phyloP scores from a whole-genome alignment of 2,329 filamentous ascomycete genomes.

The Neopestalotiopsis sp. region DNA sequence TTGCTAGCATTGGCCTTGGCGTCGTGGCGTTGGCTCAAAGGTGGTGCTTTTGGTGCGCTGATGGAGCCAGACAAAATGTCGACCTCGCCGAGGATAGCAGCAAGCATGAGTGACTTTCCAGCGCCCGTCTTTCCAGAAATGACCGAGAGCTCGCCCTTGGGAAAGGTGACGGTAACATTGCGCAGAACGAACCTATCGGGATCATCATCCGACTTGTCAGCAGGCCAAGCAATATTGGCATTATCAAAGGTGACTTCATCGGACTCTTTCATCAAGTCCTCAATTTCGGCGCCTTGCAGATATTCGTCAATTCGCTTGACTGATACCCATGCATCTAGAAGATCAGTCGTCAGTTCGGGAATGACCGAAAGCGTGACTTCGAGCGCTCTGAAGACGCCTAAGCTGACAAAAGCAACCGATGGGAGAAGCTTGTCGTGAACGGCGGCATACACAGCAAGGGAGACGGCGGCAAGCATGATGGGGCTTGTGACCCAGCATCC shows the following conservation, averaged over 20 bases:
- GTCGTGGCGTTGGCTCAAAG: constrained; percentile 63
- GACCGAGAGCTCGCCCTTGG: constrained; percentile 71
- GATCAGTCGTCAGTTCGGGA: constrained; percentile 74
- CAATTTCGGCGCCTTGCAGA: constrained; percentile 69
- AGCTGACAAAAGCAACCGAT: constrained; percentile 79
- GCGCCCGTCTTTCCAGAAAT: constrained; percentile 80
- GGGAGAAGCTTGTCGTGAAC: constrained; percentile 68
- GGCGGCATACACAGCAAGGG: constrained; percentile 71
- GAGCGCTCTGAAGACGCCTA: constrained; percentile 76
- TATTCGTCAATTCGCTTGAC: constrained; percentile 75
- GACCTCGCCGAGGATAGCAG: constrained; percentile 76
- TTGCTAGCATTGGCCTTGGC: constrained; percentile 64
- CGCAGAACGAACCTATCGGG: constrained; percentile 69
- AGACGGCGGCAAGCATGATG: constrained; percentile 73
- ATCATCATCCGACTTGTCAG: constrained; percentile 63
- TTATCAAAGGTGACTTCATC: constrained; percentile 69
- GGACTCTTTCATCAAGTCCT: constrained; percentile 57
- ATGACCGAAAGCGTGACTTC: constrained; percentile 74
- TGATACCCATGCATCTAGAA: constrained; percentile 76
- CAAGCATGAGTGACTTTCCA: constrained; percentile 78
- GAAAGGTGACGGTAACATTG: constrained; percentile 70
- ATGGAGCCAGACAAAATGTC: constrained; percentile 71
- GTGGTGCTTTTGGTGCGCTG: constrained; percentile 56
- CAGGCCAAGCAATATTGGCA: constrained; percentile 77
- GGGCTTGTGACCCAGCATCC: constrained; percentile 77